These are phyloP conservation scores for Wickerhamomyces sydowiorum DNA, from an alignment of 805 yeast species.

Conservation along the genomic window DNA sequence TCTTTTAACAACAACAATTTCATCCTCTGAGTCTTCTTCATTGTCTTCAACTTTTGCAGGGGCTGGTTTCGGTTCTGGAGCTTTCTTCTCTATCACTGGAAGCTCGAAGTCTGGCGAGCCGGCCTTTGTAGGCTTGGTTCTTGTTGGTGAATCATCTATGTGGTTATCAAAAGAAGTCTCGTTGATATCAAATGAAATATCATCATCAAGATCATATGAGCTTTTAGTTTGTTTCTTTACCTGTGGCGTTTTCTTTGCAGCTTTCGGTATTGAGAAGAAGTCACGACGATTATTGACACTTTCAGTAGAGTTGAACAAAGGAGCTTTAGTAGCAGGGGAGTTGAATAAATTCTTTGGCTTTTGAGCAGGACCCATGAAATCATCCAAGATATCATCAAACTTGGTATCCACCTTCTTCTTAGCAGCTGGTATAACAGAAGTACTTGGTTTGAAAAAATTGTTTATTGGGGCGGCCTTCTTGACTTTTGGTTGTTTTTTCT, in stretches of 20 bases:
- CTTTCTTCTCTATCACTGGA: slow-evolving; percentile 8
- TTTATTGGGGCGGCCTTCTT: slow-evolving; percentile 42
- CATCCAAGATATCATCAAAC: slow-evolving; percentile 67
- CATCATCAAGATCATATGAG: slow-evolving; percentile 24
- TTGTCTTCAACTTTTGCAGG: slow-evolving; percentile 16
- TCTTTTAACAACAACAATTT: slow-evolving; percentile 47
- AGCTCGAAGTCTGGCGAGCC: slow-evolving; percentile 15
- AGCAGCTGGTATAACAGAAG: slow-evolving; percentile 16
- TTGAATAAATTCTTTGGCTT: slow-evolving; percentile 11
- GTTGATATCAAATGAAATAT: slow-evolving; percentile 20
- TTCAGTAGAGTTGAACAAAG: slow-evolving; percentile 20
- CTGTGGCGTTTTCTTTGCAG: slow-evolving; percentile 23
- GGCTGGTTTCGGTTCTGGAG: slow-evolving; percentile 1
- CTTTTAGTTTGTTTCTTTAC: slow-evolving; percentile 17
- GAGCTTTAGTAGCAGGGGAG: slow-evolving; percentile 11
- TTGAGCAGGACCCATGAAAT: slow-evolving; percentile 31
- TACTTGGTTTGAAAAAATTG: slow-evolving; percentile 44
- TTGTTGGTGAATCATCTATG: slow-evolving; percentile 35
- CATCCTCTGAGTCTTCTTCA: slow-evolving; percentile 49
- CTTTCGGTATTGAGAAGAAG: slow-evolving; percentile 14
- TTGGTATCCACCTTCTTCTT: slow-evolving; percentile 43
- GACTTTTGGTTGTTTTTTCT: slow-evolving; percentile 18
- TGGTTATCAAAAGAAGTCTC: slow-evolving; percentile 19
- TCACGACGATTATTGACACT: slow-evolving; percentile 19
- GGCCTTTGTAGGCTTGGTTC: slow-evolving; percentile 8